Evolutionary conservation across 2,329 filamentous ascomycete species (phyloP), one percentile per base, ranked within the genome.

Genomic region (Grosmannia huntii): DNA sequence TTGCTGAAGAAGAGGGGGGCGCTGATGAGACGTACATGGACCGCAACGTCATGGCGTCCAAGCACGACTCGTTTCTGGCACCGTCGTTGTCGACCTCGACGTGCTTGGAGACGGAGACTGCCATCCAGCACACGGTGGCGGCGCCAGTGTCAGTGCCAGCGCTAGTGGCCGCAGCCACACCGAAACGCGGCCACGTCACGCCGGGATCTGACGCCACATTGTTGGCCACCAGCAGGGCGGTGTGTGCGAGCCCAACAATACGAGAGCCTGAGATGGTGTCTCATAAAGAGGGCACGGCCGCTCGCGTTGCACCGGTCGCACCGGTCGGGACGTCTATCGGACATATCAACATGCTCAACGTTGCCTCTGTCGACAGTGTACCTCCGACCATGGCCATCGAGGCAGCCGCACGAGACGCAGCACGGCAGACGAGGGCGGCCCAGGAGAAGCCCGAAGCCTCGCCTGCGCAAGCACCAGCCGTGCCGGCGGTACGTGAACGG

Each of bases 61-160:
- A 80, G 68, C 73, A 81, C 60, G 80, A 83, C 64, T 83, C 80
- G 27, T 77, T 75, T 9, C 73, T 79, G 56, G 75, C 76, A 55
- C 72, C 69, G 5, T 66, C 66, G 58, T 73, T 71, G 52, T 53
- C 52, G 2, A 33, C 19, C 7, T 19, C 31, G 3, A 19, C 4
- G 25, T 7, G 48, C 23, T 16, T 14, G 4, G 48, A 50, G 48
- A 28, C 14, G 1, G 48, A 50, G 25, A 19, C 16, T 4, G 41
- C n/a, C 19, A n/a, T 9, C 19, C 41, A 44, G 6, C 6, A 5
- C 16, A 7, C 16, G 16, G 19, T n/a, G 41, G 9, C 19, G 7
- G 14, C n/a, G 21, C 27, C 14, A n/a, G 10, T 28, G 27, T 28
- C 49, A n/a, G 12, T 19, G 14, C 10, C 25, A n/a, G 14, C n/a